Percentiles rank a stretch among this genome's conserved stretches.
Evolutionary conservation across 1,284 basidiomycete genomes (phyloP).

Genomic region (Athelia sp.): DNA sequence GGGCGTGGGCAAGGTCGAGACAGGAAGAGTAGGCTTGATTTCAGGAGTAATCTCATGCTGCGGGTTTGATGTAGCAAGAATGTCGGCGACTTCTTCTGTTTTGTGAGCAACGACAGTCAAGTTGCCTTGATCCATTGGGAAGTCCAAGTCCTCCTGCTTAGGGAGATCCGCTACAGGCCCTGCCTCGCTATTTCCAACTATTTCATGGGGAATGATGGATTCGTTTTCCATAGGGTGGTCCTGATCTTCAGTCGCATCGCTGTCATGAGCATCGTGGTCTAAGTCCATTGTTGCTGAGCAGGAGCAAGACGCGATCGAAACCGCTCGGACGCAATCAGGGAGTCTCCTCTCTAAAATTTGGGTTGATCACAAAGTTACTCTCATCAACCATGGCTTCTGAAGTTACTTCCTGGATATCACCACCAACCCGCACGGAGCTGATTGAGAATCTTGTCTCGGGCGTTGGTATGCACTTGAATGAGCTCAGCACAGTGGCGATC

Average conservation of each 20-base stretch:
- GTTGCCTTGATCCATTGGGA: no score
- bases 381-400: constrained; percentile 27
- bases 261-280: constrained; percentile 5
- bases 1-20: background rate
- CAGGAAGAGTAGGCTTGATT: background rate
- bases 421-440: constrained; percentile 73
- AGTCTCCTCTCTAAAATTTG: no score
- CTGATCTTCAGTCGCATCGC: background rate
- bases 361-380: no score
- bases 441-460: constrained; percentile 91
- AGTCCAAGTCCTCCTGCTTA: no score
- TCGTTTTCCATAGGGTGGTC: background rate
- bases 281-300: background rate
- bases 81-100: no score
- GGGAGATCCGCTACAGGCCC: no score
- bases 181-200: no score
- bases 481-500: background rate
- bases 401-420: constrained; percentile 61
- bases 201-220: no score
- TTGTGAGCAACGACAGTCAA: no score
- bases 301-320: background rate
- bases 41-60: background rate
- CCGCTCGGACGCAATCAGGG: background rate
- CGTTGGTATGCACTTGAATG: constrained; percentile 59
- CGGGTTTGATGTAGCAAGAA: no score